Conservation (phyloP, 495 filamentous ascomycete species). For the Penicillium verhagenii region DNA sequence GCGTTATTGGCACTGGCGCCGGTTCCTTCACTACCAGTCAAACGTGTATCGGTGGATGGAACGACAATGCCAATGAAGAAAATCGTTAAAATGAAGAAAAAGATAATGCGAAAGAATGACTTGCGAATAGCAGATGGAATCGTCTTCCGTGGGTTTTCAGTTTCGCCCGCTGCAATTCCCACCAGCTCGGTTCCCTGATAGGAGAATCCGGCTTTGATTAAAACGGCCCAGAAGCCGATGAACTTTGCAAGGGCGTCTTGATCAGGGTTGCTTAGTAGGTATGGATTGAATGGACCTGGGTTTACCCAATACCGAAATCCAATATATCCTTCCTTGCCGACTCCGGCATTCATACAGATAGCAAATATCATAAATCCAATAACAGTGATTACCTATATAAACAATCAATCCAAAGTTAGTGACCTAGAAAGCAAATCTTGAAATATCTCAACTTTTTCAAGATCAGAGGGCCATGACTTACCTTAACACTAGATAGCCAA, state of each 20-base stretch:
- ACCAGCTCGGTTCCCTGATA: slow-evolving; percentile 74
- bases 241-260: slow-evolving; percentile 54
- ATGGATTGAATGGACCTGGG: slow-evolving; percentile 64
- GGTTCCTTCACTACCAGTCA: slow-evolving; percentile 36
- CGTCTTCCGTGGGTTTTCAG: slow-evolving; percentile 66
- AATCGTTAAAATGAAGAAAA: slow-evolving; percentile 71
- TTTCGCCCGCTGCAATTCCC: slow-evolving; percentile 72
- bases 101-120: slow-evolving; percentile 72
- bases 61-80: slow-evolving; percentile 75
- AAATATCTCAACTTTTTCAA: too few relatives aligned
- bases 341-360: slow-evolving; percentile 66
- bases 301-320: slow-evolving; percentile 69
- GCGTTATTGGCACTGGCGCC: slow-evolving; percentile 43
- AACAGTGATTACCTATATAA: slow-evolving; percentile 54
- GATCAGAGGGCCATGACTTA: neutral
- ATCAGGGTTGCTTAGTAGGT: slow-evolving; percentile 49
- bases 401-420: too few relatives aligned
- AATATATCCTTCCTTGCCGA: slow-evolving; percentile 54
- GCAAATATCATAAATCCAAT: slow-evolving; percentile 64
- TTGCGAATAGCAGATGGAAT: slow-evolving; percentile 72
- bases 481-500: slow-evolving; percentile 66
- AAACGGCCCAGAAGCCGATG: slow-evolving; percentile 49
- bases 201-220: slow-evolving; percentile 62
- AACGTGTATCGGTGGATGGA: slow-evolving; percentile 43
- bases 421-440: too few relatives aligned